Evolutionary conservation across 352 stramenopile genomes (phyloP), one percentile per base, ranked within the genome.

Genomic region (Phytophthora litchii): DNA sequence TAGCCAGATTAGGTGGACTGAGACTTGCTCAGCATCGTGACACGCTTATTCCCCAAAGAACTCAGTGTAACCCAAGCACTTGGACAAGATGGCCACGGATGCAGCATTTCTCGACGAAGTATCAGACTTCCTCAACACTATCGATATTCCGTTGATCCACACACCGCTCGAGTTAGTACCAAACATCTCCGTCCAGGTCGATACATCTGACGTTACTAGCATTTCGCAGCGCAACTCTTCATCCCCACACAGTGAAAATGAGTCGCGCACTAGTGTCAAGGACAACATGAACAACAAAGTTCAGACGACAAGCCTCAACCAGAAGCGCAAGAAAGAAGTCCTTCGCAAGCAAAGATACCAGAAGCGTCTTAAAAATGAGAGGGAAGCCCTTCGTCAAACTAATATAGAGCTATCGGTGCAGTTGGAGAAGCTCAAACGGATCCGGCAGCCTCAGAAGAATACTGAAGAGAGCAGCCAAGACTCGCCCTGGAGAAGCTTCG

Each of bases 81-180:
- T n/a, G 17, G 19, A 32, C 40, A 9, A 31, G 19, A 58, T 35
- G 13, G 21, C 41, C 20, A 29, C 43, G 12, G 46, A 54, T n/a
- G 46, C 32, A 20, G 32, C 32, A 11, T 37, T 54, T 5, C 34
- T 54, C 13, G 32, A 44, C 3, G 46, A 54, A 23, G 46, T 57
- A 4, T 48, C 46, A 9, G n/a, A 14, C 1, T 43, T 43, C 32
- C 46, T 49, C 14, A n/a, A 49, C 42, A 49, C 42, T 5, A 49
- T 21, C 12, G 42, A n/a, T 2, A 9, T 49, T n/a, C 42, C 36
- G 6, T 23, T 42, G 16, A 42, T 25, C n/a, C 36, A 42, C 36
- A 23, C 36, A 23, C 0, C 36, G 21, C 36, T 23, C 2, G 36
- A 42, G 3, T 4, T 8, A 41, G 6, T 38, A 40, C 5, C 3